Base-by-base conservation (phyloP, 495 filamentous ascomycete species). In the Penicillium crystallinum region DNA sequence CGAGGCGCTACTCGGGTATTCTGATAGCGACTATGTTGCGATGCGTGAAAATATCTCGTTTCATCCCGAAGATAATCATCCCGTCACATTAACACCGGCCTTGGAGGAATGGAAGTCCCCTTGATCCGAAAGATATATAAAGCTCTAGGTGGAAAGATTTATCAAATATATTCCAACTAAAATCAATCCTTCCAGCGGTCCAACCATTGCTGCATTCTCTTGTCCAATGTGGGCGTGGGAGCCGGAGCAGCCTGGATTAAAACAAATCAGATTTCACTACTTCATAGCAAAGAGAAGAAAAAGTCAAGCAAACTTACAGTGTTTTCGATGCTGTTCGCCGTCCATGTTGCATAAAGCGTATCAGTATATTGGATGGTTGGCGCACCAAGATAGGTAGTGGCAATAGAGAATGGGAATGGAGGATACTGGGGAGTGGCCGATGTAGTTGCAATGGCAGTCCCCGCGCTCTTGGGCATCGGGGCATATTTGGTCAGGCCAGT, bases 21-120 rank as follows among this genome's bases (percentile, higher is more conserved):
- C 91, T 25, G 91, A 97, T 61, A 91, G 87, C 52, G 90, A 97
- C 69, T 96, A 97, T 76, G 88, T 98, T 37, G 92, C 92, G 7
- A 73, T 90, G 57, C 77, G 90, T 50, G 90, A 95, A 68, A 95
- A 92, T 59, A 86, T 96, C 34, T 88, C 89, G 15, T 85, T 90
- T 40, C 71, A 66, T 30, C 62, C 56, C 9, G 65, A 70, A 22
- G 64, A 66, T 36, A 58, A 27, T 39, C 60, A 57, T 22, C 36
- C 60, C 0, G 38, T 43, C 10, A 77, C 70, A 56, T 67, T 70
- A 21, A 77, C 75, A 3, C 76, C 77, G 8, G 61, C 58, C 11
- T 34, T 62, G 27, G 59, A 67, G 17, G 64, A 55, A 39, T 62
- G 61, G 62, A 62, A 52, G 18, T 54, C 47, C 11, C 46, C 53